Evolutionary conservation across 2,329 filamentous ascomycete genomes (phyloP), one percentile per base, ranked within the genome.

Genomic region (Colletotrichum lini): DNA sequence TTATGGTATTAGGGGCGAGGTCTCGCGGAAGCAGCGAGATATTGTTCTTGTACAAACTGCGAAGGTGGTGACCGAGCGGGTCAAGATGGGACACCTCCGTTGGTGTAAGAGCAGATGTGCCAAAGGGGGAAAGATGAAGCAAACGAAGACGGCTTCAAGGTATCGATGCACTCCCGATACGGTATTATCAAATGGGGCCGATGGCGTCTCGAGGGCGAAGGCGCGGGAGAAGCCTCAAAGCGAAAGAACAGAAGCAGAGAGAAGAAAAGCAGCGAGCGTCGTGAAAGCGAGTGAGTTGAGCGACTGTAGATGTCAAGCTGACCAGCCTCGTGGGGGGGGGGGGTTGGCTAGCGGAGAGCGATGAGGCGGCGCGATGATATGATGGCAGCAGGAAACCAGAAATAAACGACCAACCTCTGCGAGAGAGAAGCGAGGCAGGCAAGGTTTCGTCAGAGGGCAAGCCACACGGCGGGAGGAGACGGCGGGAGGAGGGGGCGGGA

Each of bases 251-350:
- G 44, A 54, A 47, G 56, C 18, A 16, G 40, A 8, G 30, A 71
- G 23, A 10, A 12, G n/a, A 45, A 68, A 45, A 49, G 21, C 44
- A 68, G 38, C 57, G 44, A 68, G 40, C 21, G 58, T 63, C 40
- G 58, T 58, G 57, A 54, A 65, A 47, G 68, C 58, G 68, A 70
- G 49, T 38, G 67, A 49, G 30, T 35, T 47, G 10, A 30, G 30
- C 2, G 23, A 70, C 44, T 26, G 38, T n/a, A 38, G 54, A 52
- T 21, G 42, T 42, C 35, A 38, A 66, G 47, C 44, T 35, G 52
- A 63, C 38, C 44, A 63, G 52, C 6, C 45, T 68, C 49, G 54
- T 58, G 8, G 8, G 8, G 8, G 30, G 30, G n/a, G n/a, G 18
- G 30, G 7, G 30, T 60, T 15, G 12, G 8, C 66, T 66, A 66